phyloP scores from a whole-genome alignment of 345 rosid species.

The Leavenworthia alabamica region DNA sequence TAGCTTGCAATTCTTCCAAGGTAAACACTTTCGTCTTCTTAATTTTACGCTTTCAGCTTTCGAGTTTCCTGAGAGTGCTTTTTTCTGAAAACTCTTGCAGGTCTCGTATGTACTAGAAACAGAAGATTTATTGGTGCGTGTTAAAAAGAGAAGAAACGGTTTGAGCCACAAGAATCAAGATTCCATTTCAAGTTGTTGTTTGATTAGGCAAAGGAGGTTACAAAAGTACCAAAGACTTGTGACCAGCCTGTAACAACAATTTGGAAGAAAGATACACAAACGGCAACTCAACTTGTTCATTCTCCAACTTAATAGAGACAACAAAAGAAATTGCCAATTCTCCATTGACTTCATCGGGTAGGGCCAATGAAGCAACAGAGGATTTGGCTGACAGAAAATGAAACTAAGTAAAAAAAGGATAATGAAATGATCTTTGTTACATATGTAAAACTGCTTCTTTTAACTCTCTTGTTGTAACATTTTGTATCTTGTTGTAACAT shows the following conservation, averaged over 20 bases:
- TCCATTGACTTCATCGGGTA: background rate
- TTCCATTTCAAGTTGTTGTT: conserved; percentile 16
- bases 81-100: conserved; percentile 27
- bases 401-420: background rate
- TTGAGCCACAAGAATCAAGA: conserved; percentile 25
- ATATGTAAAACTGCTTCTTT: background rate
- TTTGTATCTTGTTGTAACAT: background rate
- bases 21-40: conserved; percentile 24
- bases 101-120: conserved; percentile 81
- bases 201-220: background rate
- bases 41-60: background rate
- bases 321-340: background rate
- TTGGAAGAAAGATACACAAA: background rate
- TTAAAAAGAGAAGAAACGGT: conserved; percentile 27
- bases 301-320: background rate
- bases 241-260: background rate
- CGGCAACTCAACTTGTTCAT: conserved; percentile 5
- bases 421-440: background rate
- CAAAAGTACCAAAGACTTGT: conserved; percentile 13
- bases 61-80: background rate
- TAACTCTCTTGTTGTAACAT: background rate
- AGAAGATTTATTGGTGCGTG: conserved; percentile 65
- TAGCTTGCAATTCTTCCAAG: conserved; percentile 79
- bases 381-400: background rate
- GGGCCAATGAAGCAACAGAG: background rate